Percentiles rank a stretch among this genome's conserved stretches.
phyloP scores from a whole-genome alignment of 768 basidiomycete species.

The Lanmaoa pseudosensibilis region DNA sequence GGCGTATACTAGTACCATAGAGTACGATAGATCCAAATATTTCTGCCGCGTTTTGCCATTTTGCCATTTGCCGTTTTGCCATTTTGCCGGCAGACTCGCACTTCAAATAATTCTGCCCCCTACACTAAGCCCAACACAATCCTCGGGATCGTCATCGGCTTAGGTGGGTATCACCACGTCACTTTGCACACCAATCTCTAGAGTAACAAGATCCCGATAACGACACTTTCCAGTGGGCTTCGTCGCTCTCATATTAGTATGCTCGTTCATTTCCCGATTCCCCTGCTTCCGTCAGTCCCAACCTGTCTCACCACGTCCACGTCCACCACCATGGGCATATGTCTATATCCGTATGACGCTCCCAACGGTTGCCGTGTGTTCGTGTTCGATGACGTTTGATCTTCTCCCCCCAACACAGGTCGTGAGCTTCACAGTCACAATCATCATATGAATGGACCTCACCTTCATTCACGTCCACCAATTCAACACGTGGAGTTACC shows the following conservation, averaged over 20 bases:
- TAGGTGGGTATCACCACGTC: constrained; percentile 7
- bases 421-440: neutral
- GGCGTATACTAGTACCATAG: no score
- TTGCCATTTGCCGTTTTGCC: no score
- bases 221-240: constrained; percentile 11
- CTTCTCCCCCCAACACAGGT: neutral
- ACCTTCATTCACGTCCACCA: neutral
- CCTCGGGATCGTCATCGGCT: constrained; percentile 8
- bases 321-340: neutral
- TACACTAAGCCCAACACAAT: constrained; percentile 15
- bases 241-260: constrained; percentile 5
- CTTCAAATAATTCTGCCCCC: no score
- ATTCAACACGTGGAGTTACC: constrained; percentile 4
- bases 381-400: neutral
- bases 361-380: neutral
- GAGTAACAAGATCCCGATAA: neutral
- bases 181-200: neutral
- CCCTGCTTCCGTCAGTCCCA: neutral
- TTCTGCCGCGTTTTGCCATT: no score
- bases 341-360: neutral
- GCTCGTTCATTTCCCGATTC: constrained; percentile 1
- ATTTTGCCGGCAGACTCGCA: no score
- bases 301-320: neutral
- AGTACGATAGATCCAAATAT: no score
- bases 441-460: neutral